Evolutionary conservation across 2,329 filamentous ascomycete species (phyloP).

Genomic region (Domatiomyces catenatus): DNA sequence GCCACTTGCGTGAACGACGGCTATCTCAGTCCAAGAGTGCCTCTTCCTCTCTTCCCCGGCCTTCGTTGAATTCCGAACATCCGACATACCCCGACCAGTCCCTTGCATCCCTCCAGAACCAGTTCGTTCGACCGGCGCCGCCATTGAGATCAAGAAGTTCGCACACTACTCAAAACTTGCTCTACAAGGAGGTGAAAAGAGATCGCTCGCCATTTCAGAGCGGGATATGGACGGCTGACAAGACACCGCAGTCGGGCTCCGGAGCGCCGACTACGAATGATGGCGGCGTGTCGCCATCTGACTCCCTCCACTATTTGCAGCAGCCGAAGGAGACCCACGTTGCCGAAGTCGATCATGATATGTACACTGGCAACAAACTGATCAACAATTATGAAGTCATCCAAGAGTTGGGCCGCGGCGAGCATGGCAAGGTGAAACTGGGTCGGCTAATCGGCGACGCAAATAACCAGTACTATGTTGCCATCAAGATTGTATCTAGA

Average conservation of each 20-base stretch:
- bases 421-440: conserved; percentile 95
- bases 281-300: conserved; percentile 22
- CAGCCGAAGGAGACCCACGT: conserved; percentile 78
- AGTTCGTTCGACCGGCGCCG: conserved; percentile 26
- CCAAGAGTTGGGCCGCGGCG: conserved; percentile 85
- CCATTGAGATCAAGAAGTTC: conserved; percentile 29
- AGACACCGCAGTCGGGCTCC: conserved; percentile 33
- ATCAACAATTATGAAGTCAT: conserved; percentile 98
- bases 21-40: conserved; percentile 15
- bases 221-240: conserved; percentile 25
- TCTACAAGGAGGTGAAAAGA: conserved; percentile 18
- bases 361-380: conserved; percentile 76
- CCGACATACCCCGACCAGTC: conserved; percentile 35
- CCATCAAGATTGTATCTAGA: conserved; percentile 95
- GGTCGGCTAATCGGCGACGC: conserved; percentile 50
- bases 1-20: conserved; percentile 6
- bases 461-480: conserved; percentile 61
- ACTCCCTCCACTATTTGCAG: conserved; percentile 54
- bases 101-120: conserved; percentile 31
- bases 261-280: conserved; percentile 26
- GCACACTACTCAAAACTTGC: conserved; percentile 25
- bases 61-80: conserved; percentile 9
- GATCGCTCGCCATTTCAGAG: not conserved
- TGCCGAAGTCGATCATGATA: conserved; percentile 77
- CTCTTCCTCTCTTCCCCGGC: conserved; percentile 6